Base-by-base conservation (phyloP, 495 filamentous ascomycete species). In the Podospora pseudoanserina region DNA sequence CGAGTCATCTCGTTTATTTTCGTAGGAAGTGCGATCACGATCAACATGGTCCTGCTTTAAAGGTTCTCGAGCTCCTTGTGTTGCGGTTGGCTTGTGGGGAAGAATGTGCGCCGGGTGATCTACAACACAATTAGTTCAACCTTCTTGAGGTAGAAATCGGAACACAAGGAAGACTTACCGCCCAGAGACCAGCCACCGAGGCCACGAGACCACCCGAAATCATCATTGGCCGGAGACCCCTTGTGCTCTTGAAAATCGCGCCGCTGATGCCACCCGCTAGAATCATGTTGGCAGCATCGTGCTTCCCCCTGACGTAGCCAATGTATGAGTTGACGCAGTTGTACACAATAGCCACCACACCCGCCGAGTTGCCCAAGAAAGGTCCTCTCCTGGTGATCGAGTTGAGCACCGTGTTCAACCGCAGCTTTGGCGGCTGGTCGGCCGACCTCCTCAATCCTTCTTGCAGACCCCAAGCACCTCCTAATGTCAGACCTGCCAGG, bases 291-390 rank as follows among this genome's bases (percentile, higher is more conserved):
- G 91, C 86, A 4, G 92, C 82, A 75, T 99, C 95, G 71, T 98
- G 94, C 82, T 93, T 94, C 63, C 95, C 95, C 67, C 95, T 84
- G 55, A 89, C 82, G 72, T 91, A 88, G 34, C 96, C 94, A 68
- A 97, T 88, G 20, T 86, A 88, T n/a, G 92, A 96, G 82, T 98
- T 98, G 76, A 97, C 84, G 23, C 91, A 89, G 79, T 96, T 97
- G 77, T 97, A 99, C 65, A 93, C 88, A 86, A 99, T 91, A 15
- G 95, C 95, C 34, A 99, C 87, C 28, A 97, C 93, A 64, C 93
- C 95, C 2, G 96, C 95, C 6, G 89, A 92, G 82, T 99, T 99
- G 18, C 96, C 95, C 70, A 98, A 78, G 82, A 97, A 99, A n/a
- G 95, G 95, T 7, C 95, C 95, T 79, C 95, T 82, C 72, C 95